phyloP scores from a whole-genome alignment of 2,329 filamentous ascomycete species.

The Dothiorella sarmentorum region DNA sequence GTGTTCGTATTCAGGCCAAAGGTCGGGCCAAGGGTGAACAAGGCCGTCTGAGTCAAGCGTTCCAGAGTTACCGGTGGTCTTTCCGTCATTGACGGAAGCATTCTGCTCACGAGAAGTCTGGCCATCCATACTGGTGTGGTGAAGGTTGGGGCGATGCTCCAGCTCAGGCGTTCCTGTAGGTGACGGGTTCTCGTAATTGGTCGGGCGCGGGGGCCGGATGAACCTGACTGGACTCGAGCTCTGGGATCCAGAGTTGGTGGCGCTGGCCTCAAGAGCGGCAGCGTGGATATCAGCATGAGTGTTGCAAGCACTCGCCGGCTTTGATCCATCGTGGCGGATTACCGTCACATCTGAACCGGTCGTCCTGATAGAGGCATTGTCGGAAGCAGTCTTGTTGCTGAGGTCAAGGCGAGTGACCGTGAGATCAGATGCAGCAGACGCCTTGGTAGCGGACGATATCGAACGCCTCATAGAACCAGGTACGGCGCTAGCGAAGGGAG shows the following conservation, averaged over 20 bases:
- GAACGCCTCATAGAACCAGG: not conserved
- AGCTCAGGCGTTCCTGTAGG: not conserved
- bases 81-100: too few species aligned
- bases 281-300: not conserved
- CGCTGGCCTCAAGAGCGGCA: not conserved
- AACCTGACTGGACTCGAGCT: not conserved
- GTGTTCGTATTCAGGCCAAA: not conserved
- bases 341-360: not conserved
- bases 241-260: not conserved
- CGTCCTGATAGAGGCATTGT: not conserved
- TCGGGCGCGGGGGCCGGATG: not conserved
- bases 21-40: conserved; percentile 4
- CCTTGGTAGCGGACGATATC: not conserved
- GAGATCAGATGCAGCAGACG: not conserved
- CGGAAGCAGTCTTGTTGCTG: not conserved
- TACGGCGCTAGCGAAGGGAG: too few species aligned
- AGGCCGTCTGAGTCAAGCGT: not conserved
- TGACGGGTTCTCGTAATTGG: not conserved
- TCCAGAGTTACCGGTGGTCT: not conserved
- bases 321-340: not conserved
- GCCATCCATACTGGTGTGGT: too few species aligned
- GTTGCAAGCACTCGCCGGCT: not conserved
- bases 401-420: not conserved
- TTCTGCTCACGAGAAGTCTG: too few species aligned
- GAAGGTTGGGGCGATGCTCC: not conserved